phyloP scores from a whole-genome alignment of 129 eudicot genomes.

The Glebionis coronaria region DNA sequence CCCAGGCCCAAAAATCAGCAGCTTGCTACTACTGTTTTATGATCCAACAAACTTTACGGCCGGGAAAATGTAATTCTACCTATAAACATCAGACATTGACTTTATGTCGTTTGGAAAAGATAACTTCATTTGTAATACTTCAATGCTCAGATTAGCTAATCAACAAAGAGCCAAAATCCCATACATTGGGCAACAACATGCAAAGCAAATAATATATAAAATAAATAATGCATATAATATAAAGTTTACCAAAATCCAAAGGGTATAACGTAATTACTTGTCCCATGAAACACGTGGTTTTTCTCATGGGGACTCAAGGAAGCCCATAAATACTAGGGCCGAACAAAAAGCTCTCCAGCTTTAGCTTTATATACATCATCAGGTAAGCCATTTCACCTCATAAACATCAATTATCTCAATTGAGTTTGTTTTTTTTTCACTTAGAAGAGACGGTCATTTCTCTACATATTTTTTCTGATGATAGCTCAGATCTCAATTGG shows the following conservation, averaged over 20 bases:
- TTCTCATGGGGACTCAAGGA: constrained; percentile 34
- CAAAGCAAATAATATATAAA: not conserved
- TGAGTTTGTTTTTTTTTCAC: constrained; percentile 24
- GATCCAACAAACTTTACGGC: no score
- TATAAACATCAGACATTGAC: no score
- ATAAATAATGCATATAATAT: constrained; percentile 36
- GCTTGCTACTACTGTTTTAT: no score
- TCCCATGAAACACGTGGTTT: constrained; percentile 26
- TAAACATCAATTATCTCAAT: constrained; percentile 33
- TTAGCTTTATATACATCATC: constrained; percentile 66
- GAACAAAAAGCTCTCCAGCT: constrained; percentile 42
- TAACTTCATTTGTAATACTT: not conserved
- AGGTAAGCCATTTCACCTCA: constrained; percentile 44
- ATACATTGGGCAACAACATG: not conserved
- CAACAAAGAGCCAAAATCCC: not conserved
- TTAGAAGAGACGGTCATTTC: constrained; percentile 28
- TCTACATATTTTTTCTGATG: constrained; percentile 23
- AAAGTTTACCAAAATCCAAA: constrained; percentile 33
- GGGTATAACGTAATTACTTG: constrained; percentile 36
- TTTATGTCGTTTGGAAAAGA: no score
- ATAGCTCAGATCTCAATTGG: constrained; percentile 23
- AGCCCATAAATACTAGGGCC: constrained; percentile 50
- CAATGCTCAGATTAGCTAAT: not conserved
- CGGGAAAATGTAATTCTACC: no score
- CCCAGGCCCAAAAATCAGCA: no score